Evolutionary conservation across 306 rosid genomes (phyloP).

Genomic region (Vigna hirtella): DNA sequence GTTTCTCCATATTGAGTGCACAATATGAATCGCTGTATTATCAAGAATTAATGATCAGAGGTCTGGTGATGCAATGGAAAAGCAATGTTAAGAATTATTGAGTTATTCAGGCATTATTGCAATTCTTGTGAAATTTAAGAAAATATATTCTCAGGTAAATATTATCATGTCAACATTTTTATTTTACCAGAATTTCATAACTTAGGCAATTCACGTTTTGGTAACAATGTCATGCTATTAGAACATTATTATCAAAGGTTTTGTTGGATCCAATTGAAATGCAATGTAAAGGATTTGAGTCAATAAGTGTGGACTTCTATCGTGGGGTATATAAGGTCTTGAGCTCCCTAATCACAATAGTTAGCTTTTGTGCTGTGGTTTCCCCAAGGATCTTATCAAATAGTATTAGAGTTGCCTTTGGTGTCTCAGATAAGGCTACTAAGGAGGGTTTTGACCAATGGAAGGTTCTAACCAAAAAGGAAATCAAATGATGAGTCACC

Average conservation of each 20-base stretch:
- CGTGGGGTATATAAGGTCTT: no score
- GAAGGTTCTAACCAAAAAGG: no score
- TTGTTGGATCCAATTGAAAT: no score
- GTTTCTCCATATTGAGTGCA: constrained; percentile 76
- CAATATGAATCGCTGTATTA: constrained; percentile 63
- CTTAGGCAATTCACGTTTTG: neutral
- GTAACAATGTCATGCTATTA: neutral
- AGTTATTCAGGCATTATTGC: neutral
- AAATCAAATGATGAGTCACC: no score
- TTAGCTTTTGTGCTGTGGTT: no score
- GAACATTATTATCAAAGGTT: neutral
- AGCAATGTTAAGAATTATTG: neutral
- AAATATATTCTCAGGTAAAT: neutral
- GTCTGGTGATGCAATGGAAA: neutral
- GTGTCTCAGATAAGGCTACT: no score
- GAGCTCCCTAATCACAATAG: no score
- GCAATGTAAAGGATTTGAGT: no score
- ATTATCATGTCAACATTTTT: neutral
- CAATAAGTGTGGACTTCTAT: no score
- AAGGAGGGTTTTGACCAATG: no score
- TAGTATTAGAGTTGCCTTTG: no score
- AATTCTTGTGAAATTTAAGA: neutral
- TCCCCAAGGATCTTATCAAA: no score
- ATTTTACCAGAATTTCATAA: constrained; percentile 1
- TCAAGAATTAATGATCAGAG: constrained; percentile 35